Conservation (phyloP, 164 flowering plant genomes). For the Berberis thunbergii region DNA sequence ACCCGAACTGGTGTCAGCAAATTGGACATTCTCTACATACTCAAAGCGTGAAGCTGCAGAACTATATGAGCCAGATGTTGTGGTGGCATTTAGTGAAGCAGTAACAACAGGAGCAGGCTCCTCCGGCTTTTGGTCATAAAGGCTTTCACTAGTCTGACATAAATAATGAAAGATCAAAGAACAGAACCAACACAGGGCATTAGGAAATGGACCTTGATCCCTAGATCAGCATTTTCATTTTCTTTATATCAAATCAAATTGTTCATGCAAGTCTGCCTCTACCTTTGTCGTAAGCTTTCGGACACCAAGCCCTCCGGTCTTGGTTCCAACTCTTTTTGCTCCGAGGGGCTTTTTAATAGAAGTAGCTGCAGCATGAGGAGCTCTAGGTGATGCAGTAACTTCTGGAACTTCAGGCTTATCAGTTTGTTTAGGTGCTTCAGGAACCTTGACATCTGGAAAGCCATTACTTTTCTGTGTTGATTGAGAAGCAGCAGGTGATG, state of each 20-base stretch:
- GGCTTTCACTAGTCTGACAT: constrained; percentile 80
- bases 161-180: neutral
- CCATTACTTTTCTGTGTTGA: constrained; percentile 44
- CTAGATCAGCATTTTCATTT: no score
- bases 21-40: constrained; percentile 56
- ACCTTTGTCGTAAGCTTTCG: constrained; percentile 89
- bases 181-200: neutral
- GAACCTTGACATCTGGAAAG: constrained; percentile 38
- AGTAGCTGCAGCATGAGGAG: constrained; percentile 29
- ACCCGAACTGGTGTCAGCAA: constrained; percentile 43
- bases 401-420: constrained; percentile 39
- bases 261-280: neutral
- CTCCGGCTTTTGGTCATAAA: constrained; percentile 95
- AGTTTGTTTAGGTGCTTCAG: constrained; percentile 45
- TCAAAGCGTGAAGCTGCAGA: constrained; percentile 67
- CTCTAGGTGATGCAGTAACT: constrained; percentile 41
- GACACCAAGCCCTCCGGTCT: constrained; percentile 91
- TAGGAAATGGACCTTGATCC: neutral
- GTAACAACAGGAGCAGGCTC: constrained; percentile 57
- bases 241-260: neutral
- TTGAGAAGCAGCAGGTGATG: constrained; percentile 71
- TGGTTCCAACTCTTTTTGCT: constrained; percentile 62
- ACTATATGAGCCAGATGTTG: constrained; percentile 31
- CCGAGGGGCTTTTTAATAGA: constrained; percentile 76
- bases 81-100: constrained; percentile 31